Evolutionary conservation across 345 rosid genomes (phyloP).

Genomic region (Stellera chamaejasme): DNA sequence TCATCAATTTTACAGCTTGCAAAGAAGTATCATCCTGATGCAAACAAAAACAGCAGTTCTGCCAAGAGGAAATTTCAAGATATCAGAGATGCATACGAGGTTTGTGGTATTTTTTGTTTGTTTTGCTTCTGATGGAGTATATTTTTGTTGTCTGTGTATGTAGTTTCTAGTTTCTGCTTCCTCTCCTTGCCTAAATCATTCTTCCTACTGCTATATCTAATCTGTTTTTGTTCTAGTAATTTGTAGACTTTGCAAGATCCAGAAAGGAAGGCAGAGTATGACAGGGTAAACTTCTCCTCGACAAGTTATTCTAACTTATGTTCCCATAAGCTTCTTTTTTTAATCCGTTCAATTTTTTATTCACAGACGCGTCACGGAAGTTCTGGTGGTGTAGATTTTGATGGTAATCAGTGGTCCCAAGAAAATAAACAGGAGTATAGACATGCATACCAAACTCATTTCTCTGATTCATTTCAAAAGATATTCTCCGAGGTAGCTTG

Average conservation of each 20-base stretch:
- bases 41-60: conserved; percentile 77
- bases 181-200: neutral
- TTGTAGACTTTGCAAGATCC: conserved; percentile 61
- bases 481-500: conserved; percentile 73
- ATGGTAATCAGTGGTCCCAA: conserved; percentile 11
- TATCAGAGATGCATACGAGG: conserved; percentile 88
- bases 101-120: conserved; percentile 15
- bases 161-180: neutral
- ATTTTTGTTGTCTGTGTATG: neutral
- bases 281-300: conserved; percentile 39
- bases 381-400: conserved; percentile 41
- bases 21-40: conserved; percentile 88
- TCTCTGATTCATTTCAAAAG: conserved; percentile 84
- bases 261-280: conserved; percentile 64
- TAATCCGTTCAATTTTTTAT: conserved; percentile 2
- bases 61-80: conserved; percentile 85
- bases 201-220: too few species aligned
- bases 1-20: conserved; percentile 59
- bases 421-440: conserved; percentile 37
- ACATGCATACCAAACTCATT: conserved; percentile 42
- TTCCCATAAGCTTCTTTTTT: too few species aligned
- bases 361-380: conserved; percentile 33
- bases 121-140: neutral
- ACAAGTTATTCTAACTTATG: too few species aligned
- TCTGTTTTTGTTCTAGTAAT: conserved; percentile 7